These are phyloP conservation scores for Alternaria burnsii DNA, from an alignment of 2,329 filamentous ascomycete genomes.

Conservation along the genomic window DNA sequence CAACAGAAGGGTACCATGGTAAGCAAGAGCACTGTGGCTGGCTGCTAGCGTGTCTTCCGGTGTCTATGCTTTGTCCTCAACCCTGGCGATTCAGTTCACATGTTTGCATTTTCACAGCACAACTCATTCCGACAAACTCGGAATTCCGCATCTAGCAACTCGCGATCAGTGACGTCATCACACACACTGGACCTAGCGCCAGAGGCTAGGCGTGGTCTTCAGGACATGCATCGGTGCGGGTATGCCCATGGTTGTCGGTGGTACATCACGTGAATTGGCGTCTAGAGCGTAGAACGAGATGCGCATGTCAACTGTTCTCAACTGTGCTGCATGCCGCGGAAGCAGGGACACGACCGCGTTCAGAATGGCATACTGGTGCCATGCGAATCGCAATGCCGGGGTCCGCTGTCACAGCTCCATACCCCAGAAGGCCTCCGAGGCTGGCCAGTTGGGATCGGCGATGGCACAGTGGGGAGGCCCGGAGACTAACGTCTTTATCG, in stretches of 20 bases:
- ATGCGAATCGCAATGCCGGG: conserved; percentile 10
- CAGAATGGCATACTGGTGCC: conserved; percentile 1
- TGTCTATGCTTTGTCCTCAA: too few species aligned
- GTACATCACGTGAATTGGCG: conserved; percentile 15
- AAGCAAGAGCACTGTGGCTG: too few species aligned
- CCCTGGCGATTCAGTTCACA: neutral
- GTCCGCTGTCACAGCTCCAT: conserved; percentile 16
- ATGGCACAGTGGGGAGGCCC: conserved; percentile 19
- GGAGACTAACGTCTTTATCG: conserved; percentile 20
- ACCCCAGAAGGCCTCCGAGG: conserved; percentile 19
- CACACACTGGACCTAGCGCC: neutral
- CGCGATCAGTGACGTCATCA: neutral
- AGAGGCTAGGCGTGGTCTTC: neutral
- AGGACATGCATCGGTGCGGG: neutral
- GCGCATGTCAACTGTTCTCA: neutral
- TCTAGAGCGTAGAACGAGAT: conserved; percentile 3
- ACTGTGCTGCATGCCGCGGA: conserved; percentile 4
- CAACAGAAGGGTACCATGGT: too few species aligned
- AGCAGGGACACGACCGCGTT: neutral
- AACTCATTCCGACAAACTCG: neutral
- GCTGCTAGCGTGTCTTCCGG: too few species aligned
- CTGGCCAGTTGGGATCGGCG: conserved; percentile 22
- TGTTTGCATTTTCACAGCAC: neutral
- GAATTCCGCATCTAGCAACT: neutral
- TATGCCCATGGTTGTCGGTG: neutral